Base-by-base conservation (phyloP, 73 alveolate species). In the Paramecium biaurelia region DNA sequence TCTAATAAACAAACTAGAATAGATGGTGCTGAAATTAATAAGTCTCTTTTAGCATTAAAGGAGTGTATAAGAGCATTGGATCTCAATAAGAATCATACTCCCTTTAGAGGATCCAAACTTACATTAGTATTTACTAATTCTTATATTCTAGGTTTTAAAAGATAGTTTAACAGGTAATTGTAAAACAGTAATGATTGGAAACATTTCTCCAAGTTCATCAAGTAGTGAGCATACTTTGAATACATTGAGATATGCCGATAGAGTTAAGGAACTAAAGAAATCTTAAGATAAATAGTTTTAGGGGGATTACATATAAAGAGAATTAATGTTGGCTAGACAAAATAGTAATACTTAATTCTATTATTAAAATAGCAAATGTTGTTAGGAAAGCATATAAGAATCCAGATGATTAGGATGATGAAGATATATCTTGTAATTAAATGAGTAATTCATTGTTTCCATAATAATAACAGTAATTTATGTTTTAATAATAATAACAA, bases 11-110 rank as follows among this genome's bases (percentile, higher is more conserved):
- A 97, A 95, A 98, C 99, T n/a, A 97, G 99, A 53, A 93, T 98
- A 59, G 99, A 99, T 93, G 99, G 99, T 0, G 99, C 99, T n/a
- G 99, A 99, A 92, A 99, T 99, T 93, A 99, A 99, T 94, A 98
- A 99, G 94, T 98, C 99, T 9, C 93, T 99, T 90, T 93, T 99
- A 67, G 99, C 99, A 9, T 94, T 99, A 70, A 97, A 98, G 92
- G 99, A 99, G 92, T 99, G 99, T 92, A 99, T 99, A 70, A 94
- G 99, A 59, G 99, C 99, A 57, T 95, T 99, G 41, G 99, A 98
- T 89, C 56, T 37, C 9, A 99, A 98, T 74, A 95, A 98, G 95
- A 96, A 95, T 92, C 99, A 98, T 93, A 95, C 98, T 20, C 99
- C 99, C 7, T 99, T 98, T 85, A 97, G 99, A 92, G 99, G 99